A percentile compares a stretch with the other conserved stretches of the same genome.
Evolutionary conservation across 257 asterid species (phyloP).

Genomic region (Solanum habrochaites): DNA sequence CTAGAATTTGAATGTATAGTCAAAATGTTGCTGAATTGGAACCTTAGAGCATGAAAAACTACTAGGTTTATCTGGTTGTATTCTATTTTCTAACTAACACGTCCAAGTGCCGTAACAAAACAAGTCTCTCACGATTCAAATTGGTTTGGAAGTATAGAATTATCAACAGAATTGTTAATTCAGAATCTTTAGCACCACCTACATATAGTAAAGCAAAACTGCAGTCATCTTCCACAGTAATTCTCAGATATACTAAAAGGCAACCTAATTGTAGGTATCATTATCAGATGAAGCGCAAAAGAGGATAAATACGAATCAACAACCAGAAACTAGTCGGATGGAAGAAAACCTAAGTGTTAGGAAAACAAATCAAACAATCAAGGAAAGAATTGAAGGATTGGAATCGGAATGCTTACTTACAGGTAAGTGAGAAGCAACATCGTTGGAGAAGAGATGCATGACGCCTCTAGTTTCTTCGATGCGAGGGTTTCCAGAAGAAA

Average conservation of each 20-base stretch:
- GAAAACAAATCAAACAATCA: background rate
- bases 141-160: background rate
- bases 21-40: background rate
- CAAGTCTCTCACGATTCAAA: background rate
- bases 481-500: slow-evolving; percentile 98
- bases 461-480: slow-evolving; percentile 88
- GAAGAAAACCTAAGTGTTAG: background rate
- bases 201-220: background rate
- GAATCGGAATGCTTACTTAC: slow-evolving; percentile 16
- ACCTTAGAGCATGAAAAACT: background rate
- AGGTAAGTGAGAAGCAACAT: slow-evolving; percentile 41
- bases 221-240: background rate
- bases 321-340: background rate
- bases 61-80: background rate
- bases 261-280: background rate
- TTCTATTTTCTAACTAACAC: background rate
- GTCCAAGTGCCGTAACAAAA: background rate
- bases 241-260: background rate
- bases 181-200: background rate
- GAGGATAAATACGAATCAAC: background rate
- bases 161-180: background rate
- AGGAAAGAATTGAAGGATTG: background rate
- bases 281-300: background rate
- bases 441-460: slow-evolving; percentile 63
- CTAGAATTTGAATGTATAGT: background rate